Percentiles rank a stretch among this genome's conserved stretches.
These are phyloP conservation scores for Craterostigma plantagineum DNA, from an alignment of 257 asterid species.

Conservation along the genomic window DNA sequence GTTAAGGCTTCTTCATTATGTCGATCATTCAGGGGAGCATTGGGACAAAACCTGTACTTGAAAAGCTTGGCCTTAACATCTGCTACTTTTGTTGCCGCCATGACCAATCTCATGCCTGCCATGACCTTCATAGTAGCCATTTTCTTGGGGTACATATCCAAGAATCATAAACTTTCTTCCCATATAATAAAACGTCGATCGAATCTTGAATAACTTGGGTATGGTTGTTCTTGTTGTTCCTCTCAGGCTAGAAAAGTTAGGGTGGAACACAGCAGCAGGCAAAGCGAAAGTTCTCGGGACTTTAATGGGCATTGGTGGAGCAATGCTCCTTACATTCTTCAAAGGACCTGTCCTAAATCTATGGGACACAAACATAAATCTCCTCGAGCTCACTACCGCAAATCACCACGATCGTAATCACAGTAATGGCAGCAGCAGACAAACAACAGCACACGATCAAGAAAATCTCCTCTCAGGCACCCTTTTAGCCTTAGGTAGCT, in stretches of 20 bases:
- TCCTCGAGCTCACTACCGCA: slow-evolving; percentile 13
- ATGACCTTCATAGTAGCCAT: slow-evolving; percentile 40
- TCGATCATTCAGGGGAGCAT: slow-evolving; percentile 29
- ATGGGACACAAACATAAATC: slow-evolving; percentile 32
- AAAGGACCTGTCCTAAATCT: slow-evolving; percentile 37
- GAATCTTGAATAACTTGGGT: no score
- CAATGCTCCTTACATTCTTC: slow-evolving; percentile 58
- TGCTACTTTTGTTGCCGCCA: slow-evolving; percentile 44
- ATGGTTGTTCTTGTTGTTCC: no score
- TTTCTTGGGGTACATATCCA: slow-evolving; percentile 15
- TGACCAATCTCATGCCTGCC: slow-evolving; percentile 54
- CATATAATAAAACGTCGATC: no score
- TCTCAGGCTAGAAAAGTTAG: slow-evolving; percentile 43
- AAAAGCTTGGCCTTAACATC: slow-evolving; percentile 33
- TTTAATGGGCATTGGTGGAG: slow-evolving; percentile 42
- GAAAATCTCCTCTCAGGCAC: slow-evolving; percentile 28
- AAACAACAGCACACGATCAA: no score
- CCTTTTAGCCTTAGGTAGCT: slow-evolving; percentile 22
- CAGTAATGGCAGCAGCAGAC: slow-evolving; percentile 4
- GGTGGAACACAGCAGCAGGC: slow-evolving; percentile 41
- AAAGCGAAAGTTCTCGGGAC: slow-evolving; percentile 63
- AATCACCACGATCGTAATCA: background rate
- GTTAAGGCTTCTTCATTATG: no score
- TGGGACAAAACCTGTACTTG: slow-evolving; percentile 46
- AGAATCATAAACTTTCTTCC: background rate